These are phyloP conservation scores for Porcisia hertigi DNA, from an alignment of 208 protist genomes.

Conservation along the genomic window DNA sequence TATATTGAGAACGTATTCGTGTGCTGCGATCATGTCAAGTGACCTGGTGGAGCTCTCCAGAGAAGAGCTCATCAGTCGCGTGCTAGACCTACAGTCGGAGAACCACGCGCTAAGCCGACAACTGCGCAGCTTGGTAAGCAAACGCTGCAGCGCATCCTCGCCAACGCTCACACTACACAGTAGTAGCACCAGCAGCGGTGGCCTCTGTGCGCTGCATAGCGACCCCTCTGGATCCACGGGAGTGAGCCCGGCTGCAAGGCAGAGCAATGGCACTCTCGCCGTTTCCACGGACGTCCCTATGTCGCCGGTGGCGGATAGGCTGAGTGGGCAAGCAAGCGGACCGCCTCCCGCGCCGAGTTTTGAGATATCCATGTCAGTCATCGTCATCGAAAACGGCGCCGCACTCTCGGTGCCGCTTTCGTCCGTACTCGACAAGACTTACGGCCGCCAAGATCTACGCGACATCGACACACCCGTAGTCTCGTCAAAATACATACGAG, in stretches of 20 bases:
- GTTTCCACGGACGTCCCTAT: slow-evolving; percentile 13
- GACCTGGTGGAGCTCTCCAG: slow-evolving; percentile 38
- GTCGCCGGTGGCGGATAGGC: slow-evolving; percentile 33
- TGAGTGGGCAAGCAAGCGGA: slow-evolving; percentile 31
- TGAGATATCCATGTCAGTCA: slow-evolving; percentile 81
- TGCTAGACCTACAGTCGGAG: slow-evolving; percentile 67
- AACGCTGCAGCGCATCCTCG: slow-evolving; percentile 12
- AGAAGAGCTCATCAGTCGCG: slow-evolving; percentile 63
- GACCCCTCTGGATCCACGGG: slow-evolving; percentile 19
- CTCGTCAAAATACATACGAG: slow-evolving; percentile 52
- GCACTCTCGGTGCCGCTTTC: slow-evolving; percentile 74
- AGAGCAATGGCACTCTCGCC: slow-evolving; percentile 13
- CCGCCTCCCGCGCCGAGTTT: slow-evolving; percentile 36
- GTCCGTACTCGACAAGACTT: slow-evolving; percentile 79
- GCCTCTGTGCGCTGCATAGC: slow-evolving; percentile 9
- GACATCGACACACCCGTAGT: slow-evolving; percentile 89
- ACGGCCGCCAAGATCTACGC: slow-evolving; percentile 66
- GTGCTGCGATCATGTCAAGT: slow-evolving; percentile 9
- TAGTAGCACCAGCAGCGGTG: slow-evolving; percentile 2
- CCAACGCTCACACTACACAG: background rate
- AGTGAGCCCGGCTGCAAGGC: slow-evolving; percentile 12
- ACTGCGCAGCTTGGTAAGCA: slow-evolving; percentile 37
- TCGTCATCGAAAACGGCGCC: slow-evolving; percentile 88
- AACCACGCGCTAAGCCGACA: slow-evolving; percentile 59
- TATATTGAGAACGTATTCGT: too few species aligned